Evolutionary conservation across 805 yeast genomes (phyloP), one percentile per base, ranked within the genome.

Genomic region (Barnettozyma vustinii): DNA sequence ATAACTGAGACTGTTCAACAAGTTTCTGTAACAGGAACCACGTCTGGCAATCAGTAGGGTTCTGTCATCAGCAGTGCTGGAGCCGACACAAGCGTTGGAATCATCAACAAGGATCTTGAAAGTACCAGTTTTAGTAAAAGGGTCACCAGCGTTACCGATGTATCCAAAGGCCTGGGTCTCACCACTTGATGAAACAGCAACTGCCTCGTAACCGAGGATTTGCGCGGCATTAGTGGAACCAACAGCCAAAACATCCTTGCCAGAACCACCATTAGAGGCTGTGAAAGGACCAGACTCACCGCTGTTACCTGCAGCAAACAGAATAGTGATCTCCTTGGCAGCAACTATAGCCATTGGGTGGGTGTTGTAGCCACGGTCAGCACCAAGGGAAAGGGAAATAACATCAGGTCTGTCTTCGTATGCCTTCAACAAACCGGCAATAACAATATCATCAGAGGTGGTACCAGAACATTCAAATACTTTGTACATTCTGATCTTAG

Each of bases 251-350:
- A 45, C 54, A 41, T 46, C 52, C 3, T 37, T 26, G 26, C 50
- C 51, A 4, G 55, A 42, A 39, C 46, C 57, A 52, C 57, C 57
- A 19, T 23, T 32, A 9, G 55, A 45, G 32, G 53, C 56, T 12
- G 16, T 37, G 46, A 41, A 53, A 9, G 52, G 46, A 32, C 56
- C 56, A 2, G 26, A 12, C 1, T 37, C 40, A 48, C 53, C 57
- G 44, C 49, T 26, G 40, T 54, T 52, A 48, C 57, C 57, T 37
- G 57, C 57, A 30, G 56, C 47, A 23, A 44, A 54, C 39, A 54
- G 20, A 18, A 52, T 41, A 7, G 55, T 44, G 19, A 42, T 45
- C 9, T 48, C 51, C 30, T 48, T 20, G 12, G 51, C 40, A 9
- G 56, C 48, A 13, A 54, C 35, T 12, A 15, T 12, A 25, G 56